Base-by-base conservation (phyloP, 495 filamentous ascomycete species). In the Penicillium argentinense region DNA sequence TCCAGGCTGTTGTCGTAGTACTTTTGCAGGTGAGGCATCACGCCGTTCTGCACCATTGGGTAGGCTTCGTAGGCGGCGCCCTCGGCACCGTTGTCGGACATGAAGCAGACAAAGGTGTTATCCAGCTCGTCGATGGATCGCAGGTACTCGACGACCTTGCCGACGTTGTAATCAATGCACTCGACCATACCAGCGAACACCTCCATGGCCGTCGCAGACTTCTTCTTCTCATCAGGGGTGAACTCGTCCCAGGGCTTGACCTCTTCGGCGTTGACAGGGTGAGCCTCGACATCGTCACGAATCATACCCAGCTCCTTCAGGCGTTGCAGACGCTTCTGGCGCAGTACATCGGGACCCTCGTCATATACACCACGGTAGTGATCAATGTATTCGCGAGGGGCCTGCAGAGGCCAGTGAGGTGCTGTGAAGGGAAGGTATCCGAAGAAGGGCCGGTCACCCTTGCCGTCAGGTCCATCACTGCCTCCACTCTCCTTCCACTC, bases 21-120 rank as follows among this genome's bases (percentile, higher is more conserved):
- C 54, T 82, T 80, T 46, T 79, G 63, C 5, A 85, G 64, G 43
- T 77, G 74, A 27, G 69, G 69, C 51, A 76, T 68, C 36, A 79
- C 74, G 13, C 72, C 69, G 53, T 67, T 73, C 52, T 78, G 67
- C 23, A 77, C 72, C 51, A 74, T 74, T 1, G 83, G 80, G 42
- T 78, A 75, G 9, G 80, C 80, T 49, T 84, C 80, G 45, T 82
- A 77, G 27, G 77, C 71, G 19, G 77, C 77, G 16, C 80, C 82
- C 47, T 84, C 81, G 26, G 82, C 81, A n/a, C 81, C 80, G 47
- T 84, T 84, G 53, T 84, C 79, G 24, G 74, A 78, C 75, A 85
- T 78, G 66, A 84, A 84, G 54, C 77, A 71, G 27, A 84, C 70
- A 37, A 82, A 79, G 5, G 82, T 84, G 56, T 84, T 83, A 54